phyloP scores from a whole-genome alignment of 805 yeast genomes.

The Yamadazyma scolyti region DNA sequence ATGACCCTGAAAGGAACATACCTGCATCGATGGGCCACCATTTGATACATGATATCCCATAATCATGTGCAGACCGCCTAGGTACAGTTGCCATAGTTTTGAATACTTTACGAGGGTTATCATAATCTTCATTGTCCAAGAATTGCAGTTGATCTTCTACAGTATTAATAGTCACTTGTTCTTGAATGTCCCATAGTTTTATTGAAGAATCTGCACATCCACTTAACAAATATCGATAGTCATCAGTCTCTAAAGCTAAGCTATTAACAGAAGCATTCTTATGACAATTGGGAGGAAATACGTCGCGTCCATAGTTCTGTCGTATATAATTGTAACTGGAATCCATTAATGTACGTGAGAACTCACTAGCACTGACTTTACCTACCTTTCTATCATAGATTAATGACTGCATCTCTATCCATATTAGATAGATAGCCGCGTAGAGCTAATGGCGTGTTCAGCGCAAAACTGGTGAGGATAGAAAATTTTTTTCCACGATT shows the following conservation, averaged over 20 bases:
- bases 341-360: conserved; percentile 34
- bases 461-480: too few relatives aligned
- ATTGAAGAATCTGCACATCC: conserved; percentile 74
- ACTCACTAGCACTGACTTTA: conserved; percentile 25
- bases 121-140: conserved; percentile 27
- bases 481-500: background rate
- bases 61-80: conserved; percentile 49
- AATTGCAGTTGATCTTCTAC: conserved; percentile 6
- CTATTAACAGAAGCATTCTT: conserved; percentile 54
- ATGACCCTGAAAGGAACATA: conserved; percentile 77
- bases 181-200: conserved; percentile 58
- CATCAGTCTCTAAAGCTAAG: conserved; percentile 49
- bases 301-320: conserved; percentile 18
- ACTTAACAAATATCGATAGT: conserved; percentile 50
- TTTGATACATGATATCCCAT: conserved; percentile 66
- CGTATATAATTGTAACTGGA: conserved; percentile 26
- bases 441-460: background rate
- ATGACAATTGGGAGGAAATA: conserved; percentile 44
- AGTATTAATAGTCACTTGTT: conserved; percentile 9
- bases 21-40: conserved; percentile 95
- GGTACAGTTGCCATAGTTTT: conserved; percentile 31
- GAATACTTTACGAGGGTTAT: conserved; percentile 24
- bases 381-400: conserved; percentile 31
- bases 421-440: background rate
- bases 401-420: conserved; percentile 33